Percentiles rank a stretch among this genome's conserved stretches.
phyloP scores from a whole-genome alignment of 257 asterid genomes.

The Anisodus tanguticus region DNA sequence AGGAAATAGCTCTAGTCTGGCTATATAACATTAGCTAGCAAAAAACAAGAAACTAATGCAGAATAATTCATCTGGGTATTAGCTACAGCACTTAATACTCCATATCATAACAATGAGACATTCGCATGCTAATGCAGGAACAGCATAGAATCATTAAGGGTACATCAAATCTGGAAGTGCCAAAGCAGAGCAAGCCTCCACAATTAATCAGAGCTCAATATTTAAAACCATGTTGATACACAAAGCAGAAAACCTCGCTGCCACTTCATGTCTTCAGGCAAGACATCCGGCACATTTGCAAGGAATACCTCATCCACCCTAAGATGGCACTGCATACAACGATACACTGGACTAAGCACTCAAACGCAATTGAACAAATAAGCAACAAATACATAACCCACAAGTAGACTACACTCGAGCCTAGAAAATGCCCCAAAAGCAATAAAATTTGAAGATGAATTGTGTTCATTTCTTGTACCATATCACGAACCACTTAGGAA shows the following conservation, averaged over 20 bases:
- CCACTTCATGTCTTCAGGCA: neutral
- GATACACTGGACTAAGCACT: neutral
- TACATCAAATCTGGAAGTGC: neutral
- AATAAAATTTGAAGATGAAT: neutral
- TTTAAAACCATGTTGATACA: slow-evolving; percentile 17
- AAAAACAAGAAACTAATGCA: neutral
- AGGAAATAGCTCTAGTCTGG: neutral
- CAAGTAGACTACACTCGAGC: neutral
- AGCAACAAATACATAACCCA: neutral
- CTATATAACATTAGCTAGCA: slow-evolving; percentile 19
- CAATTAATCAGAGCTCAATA: slow-evolving; percentile 10
- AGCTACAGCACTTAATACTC: neutral
- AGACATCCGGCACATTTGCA: slow-evolving; percentile 1
- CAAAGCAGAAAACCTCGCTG: neutral
- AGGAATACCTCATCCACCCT: neutral
- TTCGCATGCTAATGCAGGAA: neutral
- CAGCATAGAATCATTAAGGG: neutral
- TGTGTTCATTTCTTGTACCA: neutral
- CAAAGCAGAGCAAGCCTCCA: slow-evolving; percentile 1
- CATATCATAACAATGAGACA: neutral
- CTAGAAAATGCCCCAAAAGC: neutral
- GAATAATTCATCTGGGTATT: neutral
- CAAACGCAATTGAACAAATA: neutral
- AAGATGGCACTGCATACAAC: slow-evolving; percentile 32
- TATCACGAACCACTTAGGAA: neutral